Percentiles rank a stretch among this genome's conserved stretches.
Conservation (phyloP, 495 filamentous ascomycete genomes). For the Rhypophila decipiens region DNA sequence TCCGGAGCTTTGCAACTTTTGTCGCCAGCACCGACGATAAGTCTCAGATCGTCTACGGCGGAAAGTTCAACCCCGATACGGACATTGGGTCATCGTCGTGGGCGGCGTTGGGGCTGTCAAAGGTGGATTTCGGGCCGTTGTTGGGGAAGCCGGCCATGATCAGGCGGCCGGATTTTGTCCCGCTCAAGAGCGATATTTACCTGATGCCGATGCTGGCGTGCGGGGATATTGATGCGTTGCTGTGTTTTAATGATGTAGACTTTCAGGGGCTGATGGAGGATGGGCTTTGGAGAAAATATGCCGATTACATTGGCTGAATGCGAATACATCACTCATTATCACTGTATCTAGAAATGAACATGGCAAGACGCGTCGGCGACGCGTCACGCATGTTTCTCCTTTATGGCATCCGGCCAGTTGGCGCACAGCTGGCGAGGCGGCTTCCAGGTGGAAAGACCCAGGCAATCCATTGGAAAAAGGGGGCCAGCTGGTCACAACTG, state of each 20-base stretch:
- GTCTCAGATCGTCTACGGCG: constrained; percentile 29
- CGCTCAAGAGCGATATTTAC: neutral
- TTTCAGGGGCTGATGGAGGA: constrained; percentile 18
- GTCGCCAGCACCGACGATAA: constrained; percentile 31
- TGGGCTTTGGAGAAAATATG: constrained; percentile 16
- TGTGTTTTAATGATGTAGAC: constrained; percentile 24
- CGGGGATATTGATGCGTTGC: constrained; percentile 16
- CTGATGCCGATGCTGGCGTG: constrained; percentile 2
- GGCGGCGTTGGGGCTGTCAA: constrained; percentile 5
- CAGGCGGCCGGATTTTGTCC: neutral
- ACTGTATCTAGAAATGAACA: too few species aligned
- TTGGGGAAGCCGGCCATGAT: neutral
- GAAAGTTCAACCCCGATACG: constrained; percentile 7
- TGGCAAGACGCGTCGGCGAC: too few species aligned
- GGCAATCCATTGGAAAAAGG: too few species aligned
- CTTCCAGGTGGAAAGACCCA: too few species aligned
- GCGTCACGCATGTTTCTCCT: too few species aligned
- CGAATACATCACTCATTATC: too few species aligned
- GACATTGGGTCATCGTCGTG: constrained; percentile 29
- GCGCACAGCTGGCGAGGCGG: too few species aligned
- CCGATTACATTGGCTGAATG: constrained; percentile 18
- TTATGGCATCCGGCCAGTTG: too few species aligned
- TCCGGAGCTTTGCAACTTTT: constrained; percentile 36
- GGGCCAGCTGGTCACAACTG: too few species aligned
- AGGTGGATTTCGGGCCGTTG: neutral